phyloP scores from a whole-genome alignment of 331 rosid species.

The Prunus yedoensis region DNA sequence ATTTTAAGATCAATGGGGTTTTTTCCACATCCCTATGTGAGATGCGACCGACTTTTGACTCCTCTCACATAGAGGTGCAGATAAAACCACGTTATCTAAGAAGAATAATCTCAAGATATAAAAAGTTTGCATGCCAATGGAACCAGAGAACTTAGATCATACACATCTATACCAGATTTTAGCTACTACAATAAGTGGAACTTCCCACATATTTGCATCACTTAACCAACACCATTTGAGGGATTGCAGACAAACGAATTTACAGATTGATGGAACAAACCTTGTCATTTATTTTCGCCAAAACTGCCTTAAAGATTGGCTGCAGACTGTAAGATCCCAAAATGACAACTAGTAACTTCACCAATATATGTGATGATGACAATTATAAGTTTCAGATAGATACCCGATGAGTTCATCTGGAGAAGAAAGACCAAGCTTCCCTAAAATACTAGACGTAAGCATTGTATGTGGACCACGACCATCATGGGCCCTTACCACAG shows the following conservation, averaged over 20 bases:
- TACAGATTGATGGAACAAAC: conserved; percentile 10
- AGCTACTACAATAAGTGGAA: neutral
- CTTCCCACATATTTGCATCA: neutral
- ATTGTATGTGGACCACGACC: conserved; percentile 81
- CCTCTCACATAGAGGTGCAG: neutral
- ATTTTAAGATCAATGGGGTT: neutral
- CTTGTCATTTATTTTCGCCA: conserved; percentile 8
- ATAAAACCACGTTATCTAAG: neutral
- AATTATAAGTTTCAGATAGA: conserved; percentile 26
- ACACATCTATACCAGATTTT: neutral
- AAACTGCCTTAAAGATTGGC: conserved; percentile 11
- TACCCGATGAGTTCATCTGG: conserved; percentile 92
- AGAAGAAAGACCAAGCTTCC: conserved; percentile 64
- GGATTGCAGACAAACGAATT: conserved; percentile 4
- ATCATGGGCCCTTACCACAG: conserved; percentile 74
- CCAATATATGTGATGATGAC: conserved; percentile 15
- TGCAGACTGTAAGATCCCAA: conserved; percentile 21
- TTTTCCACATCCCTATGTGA: neutral
- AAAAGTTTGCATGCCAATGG: neutral
- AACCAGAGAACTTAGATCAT: neutral
- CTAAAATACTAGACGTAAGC: conserved; percentile 61
- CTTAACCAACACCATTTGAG: conserved; percentile 3
- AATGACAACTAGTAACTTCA: conserved; percentile 20
- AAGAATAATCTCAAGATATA: neutral
- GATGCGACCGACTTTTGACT: neutral